Base-by-base conservation (phyloP, 495 filamentous ascomycete species). In the Aspergillus sparsus region DNA sequence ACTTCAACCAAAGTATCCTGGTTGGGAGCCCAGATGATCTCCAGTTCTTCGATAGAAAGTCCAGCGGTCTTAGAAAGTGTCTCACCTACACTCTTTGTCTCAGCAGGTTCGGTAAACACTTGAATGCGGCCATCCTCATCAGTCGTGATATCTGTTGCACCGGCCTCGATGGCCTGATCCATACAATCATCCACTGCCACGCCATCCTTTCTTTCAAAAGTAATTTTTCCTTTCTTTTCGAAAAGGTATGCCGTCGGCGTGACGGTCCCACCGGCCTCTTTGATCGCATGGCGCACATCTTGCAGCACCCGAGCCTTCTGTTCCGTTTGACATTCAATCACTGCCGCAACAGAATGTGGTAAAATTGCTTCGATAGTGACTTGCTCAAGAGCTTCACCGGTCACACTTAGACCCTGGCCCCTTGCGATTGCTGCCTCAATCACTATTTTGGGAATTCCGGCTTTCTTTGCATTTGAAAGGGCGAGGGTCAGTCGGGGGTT, bases 11-110 rank as follows among this genome's bases (percentile, higher is more conserved):
- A 82, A 0, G 88, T 92, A 52, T 97, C 93, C 55, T 83, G 80
- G 55, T 92, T 95, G 0, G 92, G 83, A 56, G 87, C 83, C 91
- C 91, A 97, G 49, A 96, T 80, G 34, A 98, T 94, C 49, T 92
- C 89, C 33, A 83, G 82, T 61, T 78, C 86, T 53, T 87, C 73
- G 31, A 93, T 80, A 51, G 85, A 82, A 57, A 97, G 69, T 0
- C 79, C 81, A 11, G 86, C 77, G 21, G 75, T 71, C 54, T 81
- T 77, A 1, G 81, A 76, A 13, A 97, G 64, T 16, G 74, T 71
- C 60, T 92, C 79, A 15, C 84, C 85, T 10, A 90, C 85, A 12
- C 82, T 74, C 52, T 80, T 87, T 0, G 87, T 92, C 60, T 82
- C 79, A 8, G 77, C 82, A 0, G 91, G 89, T 63, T 92, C 86